A percentile compares a stretch with the other conserved stretches of the same genome.
Evolutionary conservation across 2,329 filamentous ascomycete species (phyloP).

Genomic region (Chaetomium sp.): DNA sequence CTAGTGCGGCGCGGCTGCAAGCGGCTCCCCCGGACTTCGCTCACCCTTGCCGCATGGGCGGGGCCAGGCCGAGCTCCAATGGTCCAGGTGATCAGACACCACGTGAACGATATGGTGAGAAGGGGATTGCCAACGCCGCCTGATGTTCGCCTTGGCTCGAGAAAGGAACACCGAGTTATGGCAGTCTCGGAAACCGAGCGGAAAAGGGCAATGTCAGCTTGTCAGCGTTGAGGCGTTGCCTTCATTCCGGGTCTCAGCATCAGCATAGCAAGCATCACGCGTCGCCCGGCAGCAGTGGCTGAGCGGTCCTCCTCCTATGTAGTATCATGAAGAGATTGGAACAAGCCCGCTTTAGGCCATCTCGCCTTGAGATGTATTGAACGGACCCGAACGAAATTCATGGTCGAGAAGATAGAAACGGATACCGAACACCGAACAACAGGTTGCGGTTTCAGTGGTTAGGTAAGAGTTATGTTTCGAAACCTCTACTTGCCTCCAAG

Average conservation of each 20-base stretch:
- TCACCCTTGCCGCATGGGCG: constrained; percentile 15
- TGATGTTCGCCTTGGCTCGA: constrained; percentile 7
- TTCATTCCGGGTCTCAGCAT: background rate
- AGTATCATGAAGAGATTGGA: background rate
- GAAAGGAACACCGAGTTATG: background rate
- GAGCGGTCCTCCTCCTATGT: background rate
- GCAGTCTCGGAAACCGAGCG: background rate
- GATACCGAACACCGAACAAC: constrained; percentile 1
- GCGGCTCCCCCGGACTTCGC: constrained; percentile 33
- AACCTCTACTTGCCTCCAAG: constrained; percentile 7
- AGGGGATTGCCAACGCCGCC: background rate
- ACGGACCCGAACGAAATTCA: background rate
- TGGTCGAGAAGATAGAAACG: background rate
- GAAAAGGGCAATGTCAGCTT: background rate
- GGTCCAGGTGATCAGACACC: constrained; percentile 27
- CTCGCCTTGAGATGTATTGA: background rate
- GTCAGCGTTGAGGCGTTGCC: background rate
- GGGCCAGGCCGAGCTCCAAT: constrained; percentile 18
- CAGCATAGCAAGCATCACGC: background rate
- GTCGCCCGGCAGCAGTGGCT: background rate
- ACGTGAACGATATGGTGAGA: constrained; percentile 27
- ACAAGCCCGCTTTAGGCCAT: background rate
- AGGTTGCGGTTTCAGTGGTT: constrained; percentile 20
- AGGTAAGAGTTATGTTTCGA: constrained; percentile 24
- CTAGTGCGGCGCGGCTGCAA: constrained; percentile 31